Evolutionary conservation across 2,329 filamentous ascomycete species (phyloP), one percentile per base, ranked within the genome.

Genomic region (Fusarium albosuccineum): DNA sequence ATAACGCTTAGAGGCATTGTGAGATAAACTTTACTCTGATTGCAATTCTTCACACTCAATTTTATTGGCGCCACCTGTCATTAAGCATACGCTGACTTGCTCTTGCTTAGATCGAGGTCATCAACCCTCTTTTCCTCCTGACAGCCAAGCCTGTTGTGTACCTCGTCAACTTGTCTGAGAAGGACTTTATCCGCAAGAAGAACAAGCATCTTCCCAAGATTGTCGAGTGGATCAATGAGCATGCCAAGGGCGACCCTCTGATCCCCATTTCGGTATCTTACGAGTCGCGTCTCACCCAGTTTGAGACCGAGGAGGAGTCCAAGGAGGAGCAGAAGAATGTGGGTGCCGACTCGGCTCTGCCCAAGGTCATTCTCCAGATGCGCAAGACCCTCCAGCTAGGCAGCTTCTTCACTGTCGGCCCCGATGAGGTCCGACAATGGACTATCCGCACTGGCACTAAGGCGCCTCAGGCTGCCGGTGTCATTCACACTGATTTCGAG

Each of bases 371-470:
- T 76, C 85, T 89, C 22, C 92, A 93, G 72, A 99, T 99, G 96
- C 92, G 96, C 77, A 94, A 96, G 83, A 90, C 89, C 14, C 86
- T 99, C 72, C 91, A 96, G 82, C 87, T 99, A 41, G 91, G 91
- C 78, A 96, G 92, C 79, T 99, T 99, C 87, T 99, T 99, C 89
- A 99, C 96, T 54, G 94, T 92, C 34, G 96, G 96, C 75, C 82
- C 94, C 26, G 97, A 99, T 78, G 96, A 99, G 83, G 96, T 99
- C 69, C 89, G 96, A 74, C 96, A 99, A 83, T 99, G 96, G 97
- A 99, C 96, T 27, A 93, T 99, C 78, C 90, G 96, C 62, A 94
- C 92, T 76, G 94, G 94, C 73, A 97, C 91, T 77, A 99, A 99
- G 85, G 96, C 96, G n/a, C 96, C 96, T 16, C 92, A 97, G 77